These are phyloP conservation scores for Didymella lethalis DNA, from an alignment of 2,329 filamentous ascomycete genomes.

Conservation along the genomic window DNA sequence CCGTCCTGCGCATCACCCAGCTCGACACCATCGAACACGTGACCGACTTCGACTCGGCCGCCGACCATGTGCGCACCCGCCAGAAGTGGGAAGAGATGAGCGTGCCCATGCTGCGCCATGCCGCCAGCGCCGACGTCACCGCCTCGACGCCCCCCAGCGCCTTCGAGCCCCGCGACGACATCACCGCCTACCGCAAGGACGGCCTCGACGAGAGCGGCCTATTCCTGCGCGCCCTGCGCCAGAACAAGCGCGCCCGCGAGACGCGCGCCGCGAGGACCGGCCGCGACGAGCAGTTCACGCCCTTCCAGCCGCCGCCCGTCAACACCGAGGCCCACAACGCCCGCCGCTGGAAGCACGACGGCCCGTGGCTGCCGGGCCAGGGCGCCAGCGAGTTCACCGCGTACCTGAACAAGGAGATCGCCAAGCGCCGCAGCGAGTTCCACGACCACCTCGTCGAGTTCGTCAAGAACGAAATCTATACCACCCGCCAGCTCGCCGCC, in stretches of 20 bases:
- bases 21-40: conserved; percentile 87
- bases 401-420: conserved; percentile 57
- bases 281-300: conserved; percentile 26
- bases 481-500: conserved; percentile 32
- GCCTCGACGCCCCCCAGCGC: conserved; percentile 30
- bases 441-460: conserved; percentile 39
- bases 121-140: conserved; percentile 26
- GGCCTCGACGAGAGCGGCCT: conserved; percentile 40
- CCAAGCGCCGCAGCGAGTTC: conserved; percentile 47
- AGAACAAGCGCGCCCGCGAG: conserved; percentile 27
- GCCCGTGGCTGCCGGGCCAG: conserved; percentile 66
- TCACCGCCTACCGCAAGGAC: conserved; percentile 41
- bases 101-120: conserved; percentile 67
- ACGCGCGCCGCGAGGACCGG: conserved; percentile 23
- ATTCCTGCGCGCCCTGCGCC: conserved; percentile 36
- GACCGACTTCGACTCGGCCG: conserved; percentile 85
- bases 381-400: conserved; percentile 62
- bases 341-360: conserved; percentile 63
- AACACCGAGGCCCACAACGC: conserved; percentile 36
- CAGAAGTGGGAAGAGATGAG: conserved; percentile 87
- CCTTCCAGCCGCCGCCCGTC: conserved; percentile 33
- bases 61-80: conserved; percentile 81
- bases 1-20: conserved; percentile 76
- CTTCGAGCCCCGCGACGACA: conserved; percentile 46
- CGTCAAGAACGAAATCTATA: conserved; percentile 47